Conservation (phyloP, 768 basidiomycete species). For the Amanita phalloides region DNA sequence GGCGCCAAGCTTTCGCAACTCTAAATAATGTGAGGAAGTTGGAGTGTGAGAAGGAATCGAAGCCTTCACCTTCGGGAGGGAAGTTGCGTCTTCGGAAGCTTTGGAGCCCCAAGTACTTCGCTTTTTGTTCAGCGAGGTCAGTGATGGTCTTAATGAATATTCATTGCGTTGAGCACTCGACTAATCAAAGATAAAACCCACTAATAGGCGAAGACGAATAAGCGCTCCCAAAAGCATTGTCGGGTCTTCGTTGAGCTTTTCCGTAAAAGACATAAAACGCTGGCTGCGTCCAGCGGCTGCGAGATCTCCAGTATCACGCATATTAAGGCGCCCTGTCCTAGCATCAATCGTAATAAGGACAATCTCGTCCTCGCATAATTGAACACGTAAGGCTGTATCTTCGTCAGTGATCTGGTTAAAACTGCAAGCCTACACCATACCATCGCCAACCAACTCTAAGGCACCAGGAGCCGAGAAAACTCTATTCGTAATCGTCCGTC, state of each 20-base stretch:
- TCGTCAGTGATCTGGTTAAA: background rate
- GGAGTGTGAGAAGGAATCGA: background rate
- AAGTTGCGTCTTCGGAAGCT: slow-evolving; percentile 64
- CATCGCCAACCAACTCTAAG: slow-evolving; percentile 42
- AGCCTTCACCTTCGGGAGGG: slow-evolving; percentile 41
- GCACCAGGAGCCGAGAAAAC: slow-evolving; percentile 58
- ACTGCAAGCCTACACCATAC: slow-evolving; percentile 22
- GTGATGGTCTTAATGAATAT: slow-evolving; percentile 58
- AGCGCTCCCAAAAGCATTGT: slow-evolving; percentile 44
- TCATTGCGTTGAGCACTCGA: background rate
- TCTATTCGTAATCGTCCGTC: slow-evolving; percentile 33
- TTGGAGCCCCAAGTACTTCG: slow-evolving; percentile 75
- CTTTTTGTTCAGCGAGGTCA: slow-evolving; percentile 77
- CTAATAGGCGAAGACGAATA: slow-evolving; percentile 48
- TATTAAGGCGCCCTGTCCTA: slow-evolving; percentile 66
- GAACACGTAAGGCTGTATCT: slow-evolving; percentile 42
- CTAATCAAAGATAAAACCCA: slow-evolving; percentile 23
- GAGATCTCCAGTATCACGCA: slow-evolving; percentile 75
- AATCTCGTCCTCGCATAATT: slow-evolving; percentile 67
- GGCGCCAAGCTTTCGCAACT: slow-evolving; percentile 61
- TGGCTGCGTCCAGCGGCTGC: slow-evolving; percentile 63
- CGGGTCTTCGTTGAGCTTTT: slow-evolving; percentile 64
- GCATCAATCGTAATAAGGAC: slow-evolving; percentile 71
- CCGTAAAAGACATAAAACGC: slow-evolving; percentile 47
- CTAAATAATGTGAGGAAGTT: slow-evolving; percentile 23